Conservation (phyloP, 495 filamentous ascomycete species). For the Chaetomidium leptoderma region DNA sequence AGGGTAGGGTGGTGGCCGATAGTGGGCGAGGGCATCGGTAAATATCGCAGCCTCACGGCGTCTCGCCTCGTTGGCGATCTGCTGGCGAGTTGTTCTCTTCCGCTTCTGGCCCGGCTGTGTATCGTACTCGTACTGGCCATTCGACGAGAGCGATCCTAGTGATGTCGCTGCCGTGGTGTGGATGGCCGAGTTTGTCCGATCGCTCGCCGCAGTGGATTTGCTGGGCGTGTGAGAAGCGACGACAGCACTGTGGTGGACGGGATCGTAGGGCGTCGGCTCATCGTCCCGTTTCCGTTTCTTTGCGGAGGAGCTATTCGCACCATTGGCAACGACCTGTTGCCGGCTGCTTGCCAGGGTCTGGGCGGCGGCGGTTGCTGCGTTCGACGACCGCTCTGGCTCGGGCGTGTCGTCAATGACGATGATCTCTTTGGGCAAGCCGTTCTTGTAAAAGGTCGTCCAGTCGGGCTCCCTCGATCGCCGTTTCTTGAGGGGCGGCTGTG, state of each 20-base stretch:
- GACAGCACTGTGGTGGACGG: conserved; percentile 37
- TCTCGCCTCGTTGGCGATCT: conserved; percentile 76
- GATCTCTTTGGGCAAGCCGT: conserved; percentile 86
- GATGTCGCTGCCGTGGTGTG: conserved; percentile 91
- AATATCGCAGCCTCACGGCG: conserved; percentile 62
- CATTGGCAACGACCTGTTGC: conserved; percentile 15
- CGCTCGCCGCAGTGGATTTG: conserved; percentile 69
- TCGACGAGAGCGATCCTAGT: conserved; percentile 63
- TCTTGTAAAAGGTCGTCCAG: conserved; percentile 89
- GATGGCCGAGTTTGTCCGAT: conserved; percentile 77
- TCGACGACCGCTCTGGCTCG: conserved; percentile 52
- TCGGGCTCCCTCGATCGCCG: conserved; percentile 64
- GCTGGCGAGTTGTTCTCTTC: conserved; percentile 75
- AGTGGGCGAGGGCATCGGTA: conserved; percentile 68
- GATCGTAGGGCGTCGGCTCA: conserved; percentile 44
- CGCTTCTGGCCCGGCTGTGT: conserved; percentile 69
- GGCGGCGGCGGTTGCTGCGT: conserved; percentile 26
- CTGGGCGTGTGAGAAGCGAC: conserved; percentile 68
- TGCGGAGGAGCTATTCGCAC: conserved; percentile 26
- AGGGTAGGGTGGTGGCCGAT: conserved; percentile 79
- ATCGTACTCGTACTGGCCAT: conserved; percentile 57
- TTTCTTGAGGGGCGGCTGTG: conserved; percentile 44
- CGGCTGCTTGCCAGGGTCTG: conserved; percentile 32
- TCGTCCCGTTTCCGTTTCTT: conserved; percentile 52
- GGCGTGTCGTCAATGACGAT: conserved; percentile 95